phyloP scores from a whole-genome alignment of 2,329 filamentous ascomycete species.

The Bipolaris victoriae region DNA sequence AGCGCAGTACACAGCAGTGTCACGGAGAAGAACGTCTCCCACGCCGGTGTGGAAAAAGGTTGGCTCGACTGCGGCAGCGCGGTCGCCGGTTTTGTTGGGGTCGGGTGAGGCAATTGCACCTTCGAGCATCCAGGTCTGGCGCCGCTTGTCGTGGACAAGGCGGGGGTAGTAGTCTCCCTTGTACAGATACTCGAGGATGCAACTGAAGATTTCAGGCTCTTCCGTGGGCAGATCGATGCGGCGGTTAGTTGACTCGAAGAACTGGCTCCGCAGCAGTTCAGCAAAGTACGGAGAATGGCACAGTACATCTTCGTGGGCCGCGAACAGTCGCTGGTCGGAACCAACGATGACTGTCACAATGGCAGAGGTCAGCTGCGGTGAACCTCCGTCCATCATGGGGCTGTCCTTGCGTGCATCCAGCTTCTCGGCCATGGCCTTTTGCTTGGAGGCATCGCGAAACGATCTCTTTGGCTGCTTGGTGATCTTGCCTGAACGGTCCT shows the following conservation, averaged over 20 bases:
- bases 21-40: slow-evolving; percentile 79
- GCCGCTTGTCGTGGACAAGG: slow-evolving; percentile 83
- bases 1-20: slow-evolving; percentile 93
- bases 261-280: slow-evolving; percentile 72
- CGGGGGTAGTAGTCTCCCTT: slow-evolving; percentile 95
- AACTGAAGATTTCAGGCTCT: slow-evolving; percentile 92
- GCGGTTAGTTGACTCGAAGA: slow-evolving; percentile 72
- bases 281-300: slow-evolving; percentile 84
- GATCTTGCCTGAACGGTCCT: slow-evolving; percentile 87
- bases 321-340: slow-evolving; percentile 85
- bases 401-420: slow-evolving; percentile 65
- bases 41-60: slow-evolving; percentile 78
- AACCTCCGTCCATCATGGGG: slow-evolving; percentile 57
- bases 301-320: slow-evolving; percentile 92
- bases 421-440: slow-evolving; percentile 76
- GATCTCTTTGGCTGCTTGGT: slow-evolving; percentile 78
- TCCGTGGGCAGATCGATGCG: slow-evolving; percentile 78
- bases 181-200: slow-evolving; percentile 94
- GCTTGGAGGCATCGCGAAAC: slow-evolving; percentile 77
- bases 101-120: slow-evolving; percentile 65
- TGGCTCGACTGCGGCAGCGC: slow-evolving; percentile 66
- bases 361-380: slow-evolving; percentile 65
- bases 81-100: slow-evolving; percentile 61
- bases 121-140: slow-evolving; percentile 89
- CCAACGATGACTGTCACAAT: slow-evolving; percentile 89